Evolutionary conservation across 208 protist species (phyloP).

Genomic region (Vickermania ingenoplastis): DNA sequence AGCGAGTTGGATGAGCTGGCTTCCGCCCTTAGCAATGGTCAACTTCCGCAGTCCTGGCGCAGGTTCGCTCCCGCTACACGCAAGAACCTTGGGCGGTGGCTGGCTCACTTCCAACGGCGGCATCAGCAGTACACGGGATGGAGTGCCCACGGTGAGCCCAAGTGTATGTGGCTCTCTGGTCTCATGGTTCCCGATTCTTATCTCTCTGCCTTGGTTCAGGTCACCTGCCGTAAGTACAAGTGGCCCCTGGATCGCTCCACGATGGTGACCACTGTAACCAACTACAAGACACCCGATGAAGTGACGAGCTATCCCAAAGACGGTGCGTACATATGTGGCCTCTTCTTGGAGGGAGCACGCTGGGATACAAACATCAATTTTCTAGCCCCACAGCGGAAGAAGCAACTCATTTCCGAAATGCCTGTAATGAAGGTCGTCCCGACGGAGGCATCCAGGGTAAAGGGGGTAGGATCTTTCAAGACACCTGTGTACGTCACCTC

Average conservation of each 20-base stretch:
- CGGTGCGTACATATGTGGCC: constrained; percentile 94
- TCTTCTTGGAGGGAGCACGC: constrained; percentile 96
- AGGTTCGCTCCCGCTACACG: constrained; percentile 90
- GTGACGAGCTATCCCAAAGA: constrained; percentile 74
- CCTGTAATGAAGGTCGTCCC: constrained; percentile 98
- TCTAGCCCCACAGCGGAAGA: constrained; percentile 89
- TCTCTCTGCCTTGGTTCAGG: constrained; percentile 97
- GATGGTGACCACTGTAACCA: constrained; percentile 93
- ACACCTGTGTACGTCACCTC: constrained; percentile 99
- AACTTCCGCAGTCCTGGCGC: constrained; percentile 92
- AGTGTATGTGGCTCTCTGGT: constrained; percentile 98
- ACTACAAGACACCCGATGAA: constrained; percentile 52
- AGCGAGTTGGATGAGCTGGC: constrained; percentile 93
- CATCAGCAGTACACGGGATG: constrained; percentile 94
- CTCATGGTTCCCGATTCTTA: constrained; percentile 98
- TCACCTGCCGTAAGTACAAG: constrained; percentile 94
- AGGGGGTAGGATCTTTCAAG: constrained; percentile 91
- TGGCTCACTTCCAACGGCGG: constrained; percentile 92
- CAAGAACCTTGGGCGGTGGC: constrained; percentile 95
- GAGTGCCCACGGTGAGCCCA: constrained; percentile 92
- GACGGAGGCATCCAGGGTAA: constrained; percentile 91
- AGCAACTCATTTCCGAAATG: constrained; percentile 94
- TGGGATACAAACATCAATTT: constrained; percentile 89
- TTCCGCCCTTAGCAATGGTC: constrained; percentile 89
- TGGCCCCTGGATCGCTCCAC: constrained; percentile 98